phyloP scores from a whole-genome alignment of 139 green algal genomes.

The Nannochloris sp. region DNA sequence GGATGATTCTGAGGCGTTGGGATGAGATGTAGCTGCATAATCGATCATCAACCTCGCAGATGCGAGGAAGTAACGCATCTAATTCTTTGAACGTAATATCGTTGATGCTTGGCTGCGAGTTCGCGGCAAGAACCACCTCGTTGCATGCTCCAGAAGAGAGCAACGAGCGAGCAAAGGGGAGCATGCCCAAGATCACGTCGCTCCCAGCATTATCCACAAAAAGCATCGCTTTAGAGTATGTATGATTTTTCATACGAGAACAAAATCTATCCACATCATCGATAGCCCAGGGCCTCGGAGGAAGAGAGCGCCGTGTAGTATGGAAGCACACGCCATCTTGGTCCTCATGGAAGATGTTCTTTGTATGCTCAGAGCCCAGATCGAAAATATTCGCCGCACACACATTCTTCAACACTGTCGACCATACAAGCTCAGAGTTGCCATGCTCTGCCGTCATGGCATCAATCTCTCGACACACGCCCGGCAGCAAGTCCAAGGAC shows the following conservation, averaged over 20 bases:
- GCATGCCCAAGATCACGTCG: constrained; percentile 76
- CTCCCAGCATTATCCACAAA: constrained; percentile 88
- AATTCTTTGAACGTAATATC: constrained; percentile 88
- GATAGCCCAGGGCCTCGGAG: constrained; percentile 65
- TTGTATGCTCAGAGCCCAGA: constrained; percentile 55
- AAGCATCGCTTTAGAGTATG: constrained; percentile 60
- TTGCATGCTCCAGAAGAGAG: constrained; percentile 38
- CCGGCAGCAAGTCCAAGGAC: constrained; percentile 52
- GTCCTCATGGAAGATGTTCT: constrained; percentile 28
- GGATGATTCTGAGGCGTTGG: constrained; percentile 46
- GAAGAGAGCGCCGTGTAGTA: constrained; percentile 41
- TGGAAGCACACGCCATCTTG: constrained; percentile 35
- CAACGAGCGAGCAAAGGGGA: constrained; percentile 79
- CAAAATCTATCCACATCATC: constrained; percentile 69
- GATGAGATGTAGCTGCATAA: constrained; percentile 8
- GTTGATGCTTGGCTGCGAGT: constrained; percentile 75
- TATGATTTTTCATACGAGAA: constrained; percentile 10
- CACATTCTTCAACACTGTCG: constrained; percentile 46
- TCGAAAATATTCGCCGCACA: constrained; percentile 86
- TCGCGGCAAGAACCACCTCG: constrained; percentile 74
- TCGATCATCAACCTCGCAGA: constrained; percentile 4
- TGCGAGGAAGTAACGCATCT: constrained; percentile 33
- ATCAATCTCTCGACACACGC: constrained; percentile 28
- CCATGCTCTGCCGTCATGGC: constrained; percentile 10
- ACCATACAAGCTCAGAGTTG: constrained; percentile 25